phyloP scores from a whole-genome alignment of 495 filamentous ascomycete genomes.

The Trichoderma asperelloides region DNA sequence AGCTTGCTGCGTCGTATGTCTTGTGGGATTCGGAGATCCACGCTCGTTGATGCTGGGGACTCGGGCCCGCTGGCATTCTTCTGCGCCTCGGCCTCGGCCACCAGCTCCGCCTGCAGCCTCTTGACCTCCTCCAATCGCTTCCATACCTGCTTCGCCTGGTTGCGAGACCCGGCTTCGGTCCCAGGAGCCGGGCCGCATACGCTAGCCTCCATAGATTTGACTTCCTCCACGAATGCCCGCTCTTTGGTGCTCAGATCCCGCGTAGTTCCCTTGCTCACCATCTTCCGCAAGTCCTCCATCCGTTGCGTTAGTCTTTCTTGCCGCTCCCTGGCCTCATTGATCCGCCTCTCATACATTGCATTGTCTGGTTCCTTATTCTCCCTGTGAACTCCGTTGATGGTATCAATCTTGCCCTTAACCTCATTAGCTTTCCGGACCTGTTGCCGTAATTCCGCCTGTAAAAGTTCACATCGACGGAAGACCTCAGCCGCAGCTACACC shows the following conservation, averaged over 20 bases:
- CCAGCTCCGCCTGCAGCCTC: slow-evolving; percentile 39
- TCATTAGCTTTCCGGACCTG: slow-evolving; percentile 64
- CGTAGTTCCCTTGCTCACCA: slow-evolving; percentile 47
- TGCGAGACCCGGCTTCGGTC: slow-evolving; percentile 12
- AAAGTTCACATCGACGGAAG: slow-evolving; percentile 65
- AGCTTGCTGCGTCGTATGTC: slow-evolving; percentile 60
- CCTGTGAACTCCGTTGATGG: slow-evolving; percentile 52
- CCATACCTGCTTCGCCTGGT: slow-evolving; percentile 29
- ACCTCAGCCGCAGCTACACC: slow-evolving; percentile 71
- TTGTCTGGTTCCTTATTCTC: slow-evolving; percentile 39
- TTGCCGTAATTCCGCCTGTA: slow-evolving; percentile 60
- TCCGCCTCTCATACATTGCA: slow-evolving; percentile 47
- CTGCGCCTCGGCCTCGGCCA: slow-evolving; percentile 36
- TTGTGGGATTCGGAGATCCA: slow-evolving; percentile 46
- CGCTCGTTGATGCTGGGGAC: slow-evolving; percentile 13
- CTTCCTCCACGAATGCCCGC: slow-evolving; percentile 56
- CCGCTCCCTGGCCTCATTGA: slow-evolving; percentile 48
- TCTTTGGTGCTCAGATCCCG: slow-evolving; percentile 68
- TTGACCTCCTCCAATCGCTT: slow-evolving; percentile 41
- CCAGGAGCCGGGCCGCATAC: slow-evolving; percentile 32
- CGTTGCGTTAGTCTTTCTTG: slow-evolving; percentile 52
- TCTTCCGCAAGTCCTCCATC: slow-evolving; percentile 54
- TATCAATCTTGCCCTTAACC: slow-evolving; percentile 56
- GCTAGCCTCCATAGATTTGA: slow-evolving; percentile 39
- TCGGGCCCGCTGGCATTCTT: slow-evolving; percentile 21